A percentile compares a stretch with the other conserved stretches of the same genome.
Evolutionary conservation across 169 alveolate genomes (phyloP).

Genomic region (Cyclospora cayetanensis): DNA sequence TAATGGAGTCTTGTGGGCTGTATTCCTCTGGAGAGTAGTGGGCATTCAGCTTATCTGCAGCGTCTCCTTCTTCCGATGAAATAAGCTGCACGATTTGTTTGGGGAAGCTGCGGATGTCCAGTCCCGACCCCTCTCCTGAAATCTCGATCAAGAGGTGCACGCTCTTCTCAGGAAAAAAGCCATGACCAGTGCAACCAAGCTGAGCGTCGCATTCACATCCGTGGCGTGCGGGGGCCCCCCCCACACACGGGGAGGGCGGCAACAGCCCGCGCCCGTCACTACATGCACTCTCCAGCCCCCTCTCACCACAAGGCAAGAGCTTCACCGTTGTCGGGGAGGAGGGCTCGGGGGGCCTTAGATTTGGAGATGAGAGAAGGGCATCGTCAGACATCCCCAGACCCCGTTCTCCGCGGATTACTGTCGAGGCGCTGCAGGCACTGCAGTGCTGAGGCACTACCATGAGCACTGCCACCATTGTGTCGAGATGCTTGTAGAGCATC

Average conservation of each 20-base stretch:
- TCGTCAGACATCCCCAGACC: neutral
- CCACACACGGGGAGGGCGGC: no score
- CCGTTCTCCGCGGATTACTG: neutral
- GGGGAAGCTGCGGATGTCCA: conserved; percentile 49
- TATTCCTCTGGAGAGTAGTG: conserved; percentile 15
- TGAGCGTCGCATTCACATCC: no score
- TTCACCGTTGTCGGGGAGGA: no score
- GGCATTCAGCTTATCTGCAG: neutral
- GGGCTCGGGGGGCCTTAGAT: no score
- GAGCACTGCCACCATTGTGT: neutral
- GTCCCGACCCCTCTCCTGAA: neutral
- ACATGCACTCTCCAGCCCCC: no score
- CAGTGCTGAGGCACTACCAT: conserved; percentile 13
- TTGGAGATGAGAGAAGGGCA: neutral
- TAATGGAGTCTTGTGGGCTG: conserved; percentile 33
- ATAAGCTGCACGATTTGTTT: conserved; percentile 11
- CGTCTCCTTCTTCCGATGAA: neutral
- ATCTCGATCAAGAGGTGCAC: neutral
- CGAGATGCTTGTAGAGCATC: neutral
- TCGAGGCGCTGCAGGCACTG: neutral
- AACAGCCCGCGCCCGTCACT: no score
- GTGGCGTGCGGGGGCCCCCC: no score
- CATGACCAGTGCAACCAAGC: no score
- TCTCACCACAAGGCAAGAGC: no score
- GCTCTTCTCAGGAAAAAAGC: neutral